Conservation (phyloP, 176 grass and related monocot genomes). For the Panicum miliaceum region DNA sequence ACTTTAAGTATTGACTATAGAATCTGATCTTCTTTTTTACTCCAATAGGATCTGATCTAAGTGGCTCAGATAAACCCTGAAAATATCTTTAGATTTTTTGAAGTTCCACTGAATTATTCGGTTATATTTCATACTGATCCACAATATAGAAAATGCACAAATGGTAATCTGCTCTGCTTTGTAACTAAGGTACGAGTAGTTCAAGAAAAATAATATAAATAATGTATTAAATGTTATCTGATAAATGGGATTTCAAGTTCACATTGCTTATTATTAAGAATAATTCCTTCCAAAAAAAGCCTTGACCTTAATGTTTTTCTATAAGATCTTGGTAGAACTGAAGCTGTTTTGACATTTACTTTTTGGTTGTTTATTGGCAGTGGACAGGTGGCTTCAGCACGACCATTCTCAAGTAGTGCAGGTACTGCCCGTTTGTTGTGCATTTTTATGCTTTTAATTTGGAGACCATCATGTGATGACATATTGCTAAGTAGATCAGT, state of each 20-base stretch:
- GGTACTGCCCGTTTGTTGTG: constrained; percentile 48
- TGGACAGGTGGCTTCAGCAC: constrained; percentile 41
- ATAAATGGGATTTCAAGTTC: background rate
- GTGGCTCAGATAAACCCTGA: background rate
- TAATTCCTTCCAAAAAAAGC: background rate
- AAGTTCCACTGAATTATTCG: background rate
- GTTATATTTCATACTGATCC: background rate
- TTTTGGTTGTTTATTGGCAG: constrained; percentile 40
- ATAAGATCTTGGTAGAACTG: constrained; percentile 15
- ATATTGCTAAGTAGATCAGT: constrained; percentile 1
- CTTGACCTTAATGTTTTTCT: background rate
- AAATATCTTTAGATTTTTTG: background rate
- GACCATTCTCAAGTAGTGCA: constrained; percentile 70
- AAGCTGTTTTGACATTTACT: constrained; percentile 17
- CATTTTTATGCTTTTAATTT: constrained; percentile 33
- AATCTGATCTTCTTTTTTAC: background rate
- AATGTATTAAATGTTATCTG: background rate
- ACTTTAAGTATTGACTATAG: background rate
- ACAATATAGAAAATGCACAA: background rate
- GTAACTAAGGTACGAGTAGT: background rate
- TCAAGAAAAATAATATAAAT: no score
- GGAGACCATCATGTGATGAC: background rate
- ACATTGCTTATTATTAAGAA: background rate
- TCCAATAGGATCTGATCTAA: background rate
- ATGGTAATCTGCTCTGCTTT: background rate